phyloP scores from a whole-genome alignment of 208 protist species.

The Trypanosoma mega region DNA sequence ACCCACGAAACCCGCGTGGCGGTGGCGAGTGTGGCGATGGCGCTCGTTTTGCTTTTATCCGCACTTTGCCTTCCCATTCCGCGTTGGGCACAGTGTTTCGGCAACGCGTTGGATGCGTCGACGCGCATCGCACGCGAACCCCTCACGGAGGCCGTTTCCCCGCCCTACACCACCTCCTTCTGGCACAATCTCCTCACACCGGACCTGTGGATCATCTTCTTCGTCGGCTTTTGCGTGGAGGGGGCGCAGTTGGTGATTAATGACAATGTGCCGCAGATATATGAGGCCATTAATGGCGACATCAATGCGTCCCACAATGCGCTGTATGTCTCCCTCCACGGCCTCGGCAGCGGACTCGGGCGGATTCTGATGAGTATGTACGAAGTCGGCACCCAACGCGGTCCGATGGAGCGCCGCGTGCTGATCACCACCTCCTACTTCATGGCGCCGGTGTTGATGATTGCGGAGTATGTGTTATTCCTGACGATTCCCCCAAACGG shows the following conservation, averaged over 20 bases:
- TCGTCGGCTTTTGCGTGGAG: slow-evolving; percentile 54
- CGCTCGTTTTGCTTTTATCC: slow-evolving; percentile 25
- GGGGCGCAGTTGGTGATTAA: slow-evolving; percentile 65
- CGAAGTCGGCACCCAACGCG: slow-evolving; percentile 62
- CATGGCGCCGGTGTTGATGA: slow-evolving; percentile 41
- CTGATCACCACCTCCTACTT: slow-evolving; percentile 57
- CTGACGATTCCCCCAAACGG: slow-evolving; percentile 31
- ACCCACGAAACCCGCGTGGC: slow-evolving; percentile 22
- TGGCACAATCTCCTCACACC: slow-evolving; percentile 40
- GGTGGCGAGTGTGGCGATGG: slow-evolving; percentile 42
- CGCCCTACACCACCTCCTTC: slow-evolving; percentile 67
- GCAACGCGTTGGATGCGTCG: too few relatives aligned
- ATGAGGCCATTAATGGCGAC: slow-evolving; percentile 38
- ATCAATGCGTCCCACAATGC: slow-evolving; percentile 37
- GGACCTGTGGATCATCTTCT: slow-evolving; percentile 54
- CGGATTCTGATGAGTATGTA: slow-evolving; percentile 66
- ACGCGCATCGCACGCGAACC: not conserved
- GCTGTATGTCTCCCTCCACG: slow-evolving; percentile 58
- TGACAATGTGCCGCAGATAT: slow-evolving; percentile 68
- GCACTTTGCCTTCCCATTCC: slow-evolving; percentile 32
- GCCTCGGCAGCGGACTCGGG: slow-evolving; percentile 56
- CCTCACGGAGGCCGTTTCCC: slow-evolving; percentile 23
- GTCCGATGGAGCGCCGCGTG: slow-evolving; percentile 45
- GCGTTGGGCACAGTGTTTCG: too few relatives aligned
- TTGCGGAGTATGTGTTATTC: slow-evolving; percentile 37